Base-by-base conservation (phyloP, 176 grass and related monocot species). In the maize (Zea mays) region DNA sequence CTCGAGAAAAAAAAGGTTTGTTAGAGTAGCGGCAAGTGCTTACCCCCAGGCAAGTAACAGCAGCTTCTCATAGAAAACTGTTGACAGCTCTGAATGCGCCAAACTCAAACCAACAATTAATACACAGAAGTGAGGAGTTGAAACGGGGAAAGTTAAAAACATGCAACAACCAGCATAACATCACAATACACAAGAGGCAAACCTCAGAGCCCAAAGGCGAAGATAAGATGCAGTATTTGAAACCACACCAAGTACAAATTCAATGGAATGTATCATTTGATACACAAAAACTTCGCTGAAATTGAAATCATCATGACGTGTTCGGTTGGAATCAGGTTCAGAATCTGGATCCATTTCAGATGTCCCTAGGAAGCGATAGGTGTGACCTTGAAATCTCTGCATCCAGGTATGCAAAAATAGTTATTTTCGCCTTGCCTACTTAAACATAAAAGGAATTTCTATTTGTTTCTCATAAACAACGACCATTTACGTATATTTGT, bases 191-290 rank as follows among this genome's bases (percentile, higher is more conserved):
- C 47, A 80, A 46, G 15, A 81, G 27, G 16, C 76, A 82, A 80
- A 99, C 96, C 96, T 99, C 60, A 99, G 86, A 62, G 96, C 96
- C 96, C 96, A 99, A 59, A 99, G 96, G 48, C 96, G 92, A 79
- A 99, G 96, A 81, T 99, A 99, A 59, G 96, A 99, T 76, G 96
- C 96, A 33, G 96, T 99, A 75, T 99, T 99, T 71, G 96, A 99
- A 69, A 99, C 96, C 17, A 92, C 92, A 75, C 96, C 96, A 55
- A 99, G 96, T 60, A 99, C 90, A 87, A 99, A 99, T 72, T 99
- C 96, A 48, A 99, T 99, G 57, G 96, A 95, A 82, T 99, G 96
- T 81, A 99, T 99, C 96, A 99, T 99, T 83, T 99, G 96, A 87
- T 99, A 92, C 62, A 99, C 96, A 90, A 99, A 99, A 88, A 99